phyloP scores from a whole-genome alignment of 202 grass and related monocot genomes.

The Setaria viridis region DNA sequence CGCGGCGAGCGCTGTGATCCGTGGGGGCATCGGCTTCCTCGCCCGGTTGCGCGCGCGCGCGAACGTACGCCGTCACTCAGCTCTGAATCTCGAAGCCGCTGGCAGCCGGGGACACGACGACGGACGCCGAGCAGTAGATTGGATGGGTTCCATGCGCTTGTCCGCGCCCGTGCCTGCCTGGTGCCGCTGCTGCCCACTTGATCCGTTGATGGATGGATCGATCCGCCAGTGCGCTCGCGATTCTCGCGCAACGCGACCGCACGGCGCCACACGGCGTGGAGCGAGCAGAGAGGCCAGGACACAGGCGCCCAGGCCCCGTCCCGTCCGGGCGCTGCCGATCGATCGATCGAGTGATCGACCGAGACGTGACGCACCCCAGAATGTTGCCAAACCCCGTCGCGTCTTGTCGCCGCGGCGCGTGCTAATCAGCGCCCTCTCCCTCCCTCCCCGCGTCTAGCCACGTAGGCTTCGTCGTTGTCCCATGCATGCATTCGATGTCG shows the following conservation, averaged over 20 bases:
- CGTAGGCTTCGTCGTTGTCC: background rate
- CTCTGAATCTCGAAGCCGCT: background rate
- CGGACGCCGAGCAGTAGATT: background rate
- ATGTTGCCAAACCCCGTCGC: slow-evolving; percentile 40
- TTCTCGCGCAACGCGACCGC: slow-evolving; percentile 37
- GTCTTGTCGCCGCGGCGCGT: slow-evolving; percentile 39
- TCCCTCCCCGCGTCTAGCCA: too few species aligned
- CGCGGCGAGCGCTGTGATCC: background rate
- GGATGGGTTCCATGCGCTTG: slow-evolving; percentile 29
- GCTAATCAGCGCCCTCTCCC: slow-evolving; percentile 19
- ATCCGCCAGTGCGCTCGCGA: background rate
- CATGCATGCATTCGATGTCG: background rate
- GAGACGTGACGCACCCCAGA: slow-evolving; percentile 27
- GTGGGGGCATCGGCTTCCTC: background rate
- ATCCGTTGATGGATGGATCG: background rate
- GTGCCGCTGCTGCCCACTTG: background rate
- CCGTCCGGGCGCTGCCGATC: slow-evolving; percentile 20
- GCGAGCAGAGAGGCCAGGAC: background rate
- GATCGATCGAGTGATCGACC: background rate
- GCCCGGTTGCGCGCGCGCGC: background rate
- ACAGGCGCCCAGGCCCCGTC: background rate
- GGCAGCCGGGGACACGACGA: background rate
- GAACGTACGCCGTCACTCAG: background rate
- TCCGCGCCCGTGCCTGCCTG: background rate
- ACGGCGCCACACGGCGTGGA: background rate